A percentile compares a stretch with the other conserved stretches of the same genome.
These are phyloP conservation scores for Fusarium euwallaceae DNA, from an alignment of 2,329 filamentous ascomycete species.

Conservation along the genomic window DNA sequence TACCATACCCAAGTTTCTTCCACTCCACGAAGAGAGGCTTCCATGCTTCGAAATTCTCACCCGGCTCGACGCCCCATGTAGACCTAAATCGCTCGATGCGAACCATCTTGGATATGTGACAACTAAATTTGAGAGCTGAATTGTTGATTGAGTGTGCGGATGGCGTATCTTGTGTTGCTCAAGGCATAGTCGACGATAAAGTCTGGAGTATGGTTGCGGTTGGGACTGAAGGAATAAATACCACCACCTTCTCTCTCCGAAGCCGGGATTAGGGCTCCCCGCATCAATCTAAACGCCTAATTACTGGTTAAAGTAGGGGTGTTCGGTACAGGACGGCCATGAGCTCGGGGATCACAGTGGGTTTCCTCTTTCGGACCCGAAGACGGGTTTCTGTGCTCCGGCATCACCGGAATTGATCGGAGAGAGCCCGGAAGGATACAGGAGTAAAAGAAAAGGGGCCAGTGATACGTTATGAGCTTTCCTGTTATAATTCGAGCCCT, in stretches of 20 bases:
- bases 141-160: rapidly evolving
- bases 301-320: too few relatives aligned
- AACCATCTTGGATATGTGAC: neutral
- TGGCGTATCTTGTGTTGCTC: neutral
- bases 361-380: neutral
- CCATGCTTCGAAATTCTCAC: neutral
- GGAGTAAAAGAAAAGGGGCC: too few relatives aligned
- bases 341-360: neutral
- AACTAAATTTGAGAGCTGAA: neutral
- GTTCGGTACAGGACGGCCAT: neutral
- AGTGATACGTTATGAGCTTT: too few relatives aligned
- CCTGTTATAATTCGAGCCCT: too few relatives aligned
- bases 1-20: neutral
- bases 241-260: neutral
- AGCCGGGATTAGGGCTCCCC: too few relatives aligned
- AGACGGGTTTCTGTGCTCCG: neutral
- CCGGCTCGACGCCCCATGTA: neutral
- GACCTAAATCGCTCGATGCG: neutral
- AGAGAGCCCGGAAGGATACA: neutral
- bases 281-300: too few relatives aligned
- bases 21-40: neutral
- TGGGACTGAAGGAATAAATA: neutral
- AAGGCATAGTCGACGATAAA: neutral
- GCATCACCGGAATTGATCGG: neutral
- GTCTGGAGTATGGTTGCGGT: neutral